Base-by-base conservation (phyloP, 306 rosid genomes). In the Elaeagnus macrophylla region DNA sequence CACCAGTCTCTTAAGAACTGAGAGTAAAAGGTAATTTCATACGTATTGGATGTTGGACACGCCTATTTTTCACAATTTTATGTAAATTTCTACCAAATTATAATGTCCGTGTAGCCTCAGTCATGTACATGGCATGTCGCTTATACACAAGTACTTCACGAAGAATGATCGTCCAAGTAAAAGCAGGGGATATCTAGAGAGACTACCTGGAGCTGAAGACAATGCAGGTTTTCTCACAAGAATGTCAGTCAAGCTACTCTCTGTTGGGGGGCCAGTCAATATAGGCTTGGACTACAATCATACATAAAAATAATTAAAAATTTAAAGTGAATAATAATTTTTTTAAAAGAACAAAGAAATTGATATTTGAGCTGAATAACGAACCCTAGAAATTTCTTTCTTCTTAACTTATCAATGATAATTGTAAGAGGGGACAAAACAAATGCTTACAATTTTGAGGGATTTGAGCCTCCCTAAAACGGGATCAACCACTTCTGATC, bases 231-330 rank as follows among this genome's bases (percentile, higher is more conserved):
- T 87, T 78, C 84, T 82, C 56, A 93, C 94, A 62, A 93, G 71
- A 80, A 87, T 87, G 71, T 93, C 96, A 32, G 95, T 82, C 73
- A 93, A 74, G 62, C 84, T 79, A 59, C 94, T 67, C 78, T 87
- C 96, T 16, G 78, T 44, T 37, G 82, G 89, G 14, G 88, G 89
- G 35, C 94, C 66, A 37, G 84, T 88, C 75, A 87, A 56, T 39
- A 84, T 81, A 8, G 96, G 99, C 61, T 87, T 71, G 47, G 94
- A 84, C 99, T 87, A 61, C 75, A 62, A 68, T 37, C 13, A 49
- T 45, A 50, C 35, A 64, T 53, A 17, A 12, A 63, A 57, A 56
- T 54, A 18, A 12, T 54, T 9, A 25, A 52, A 64, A 49, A 40
- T 7, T 39, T 6, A 60, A 7, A 7, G 2, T 32, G 7, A 46